Conservation (phyloP, 2,329 filamentous ascomycete species). For the Ophiostoma himal-ulmi region DNA sequence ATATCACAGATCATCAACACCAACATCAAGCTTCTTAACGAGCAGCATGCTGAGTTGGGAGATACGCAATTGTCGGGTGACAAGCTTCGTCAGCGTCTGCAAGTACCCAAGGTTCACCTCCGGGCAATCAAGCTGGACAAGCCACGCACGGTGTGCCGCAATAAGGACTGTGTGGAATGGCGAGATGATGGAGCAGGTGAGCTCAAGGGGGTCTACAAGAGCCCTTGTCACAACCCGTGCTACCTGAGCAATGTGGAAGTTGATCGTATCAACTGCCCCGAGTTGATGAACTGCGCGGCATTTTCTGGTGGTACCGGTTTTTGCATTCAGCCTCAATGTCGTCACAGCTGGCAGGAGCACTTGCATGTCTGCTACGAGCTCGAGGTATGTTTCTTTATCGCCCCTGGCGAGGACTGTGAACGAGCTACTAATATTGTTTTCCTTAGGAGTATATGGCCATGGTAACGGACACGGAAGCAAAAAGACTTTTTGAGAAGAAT, state of each 20-base stretch:
- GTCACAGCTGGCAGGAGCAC: conserved; percentile 5
- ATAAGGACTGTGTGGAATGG: neutral
- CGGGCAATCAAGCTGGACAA: neutral
- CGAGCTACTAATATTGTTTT: neutral
- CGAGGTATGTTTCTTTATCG: neutral
- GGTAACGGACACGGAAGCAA: neutral
- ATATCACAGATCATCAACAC: conserved; percentile 33
- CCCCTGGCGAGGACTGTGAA: neutral
- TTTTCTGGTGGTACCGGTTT: neutral
- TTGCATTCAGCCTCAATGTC: neutral
- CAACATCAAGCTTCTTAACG: conserved; percentile 31
- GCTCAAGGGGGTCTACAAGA: neutral
- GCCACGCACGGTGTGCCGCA: neutral
- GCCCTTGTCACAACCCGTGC: neutral
- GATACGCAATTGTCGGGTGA: neutral
- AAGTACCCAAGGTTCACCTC: neutral
- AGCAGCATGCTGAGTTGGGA: conserved; percentile 19
- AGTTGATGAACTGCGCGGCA: neutral
- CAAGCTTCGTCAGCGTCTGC: neutral
- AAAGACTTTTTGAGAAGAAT: neutral
- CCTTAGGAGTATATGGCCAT: neutral
- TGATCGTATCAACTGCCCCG: neutral
- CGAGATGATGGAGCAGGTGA: neutral
- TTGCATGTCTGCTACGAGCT: neutral
- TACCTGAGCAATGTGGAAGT: neutral